Base-by-base conservation (phyloP, 805 yeast genomes). In the Yamadazyma philogaea region DNA sequence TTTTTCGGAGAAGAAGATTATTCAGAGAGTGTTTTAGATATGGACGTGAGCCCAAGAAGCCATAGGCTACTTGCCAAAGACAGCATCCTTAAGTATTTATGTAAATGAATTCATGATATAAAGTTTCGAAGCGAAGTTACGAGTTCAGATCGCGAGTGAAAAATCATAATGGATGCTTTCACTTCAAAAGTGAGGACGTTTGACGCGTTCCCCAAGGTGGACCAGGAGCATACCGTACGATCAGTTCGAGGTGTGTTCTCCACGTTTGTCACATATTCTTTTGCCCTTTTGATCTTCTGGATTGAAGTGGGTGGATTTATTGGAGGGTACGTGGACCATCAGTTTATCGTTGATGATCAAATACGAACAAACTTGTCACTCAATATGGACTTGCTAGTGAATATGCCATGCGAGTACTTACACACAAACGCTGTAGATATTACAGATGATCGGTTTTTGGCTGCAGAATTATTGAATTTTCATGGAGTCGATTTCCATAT, bases 301-400 rank as follows among this genome's bases (percentile, higher is more conserved):
- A 78, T 87, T 11, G 95, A 90, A 57, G 64, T 89, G 21, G 96
- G 97, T 6, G 83, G 85, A 11, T 87, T 75, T 58, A 69, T 90
- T 43, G 96, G 93, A 42, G 97, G 97, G 2, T 75, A 74, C 43
- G 75, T 84, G 6, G 88, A 82, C 53, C 85, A 83, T 50, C 86
- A 82, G 51, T 93, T 87, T 60, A 68, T 74, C 3, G 95, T 93
- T 4, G 95, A 87, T 54, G 70, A 73, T 27, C 66, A 68, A 3
- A 64, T 87, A 12, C 64, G 74, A 42, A 77, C 76, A 43, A 75
- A 75, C 26, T 74, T 89, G 42, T 75, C 74, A 34, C 73, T 93
- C 36, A 90, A 93, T 57, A 37, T 93, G 44, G 97, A 90, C 59
- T 59, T 93, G 51, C 73, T 84, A 20, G 84, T 93, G 36, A 82